Conservation (phyloP, 2,329 filamentous ascomycete genomes). For the Plectosphaerella sp. region DNA sequence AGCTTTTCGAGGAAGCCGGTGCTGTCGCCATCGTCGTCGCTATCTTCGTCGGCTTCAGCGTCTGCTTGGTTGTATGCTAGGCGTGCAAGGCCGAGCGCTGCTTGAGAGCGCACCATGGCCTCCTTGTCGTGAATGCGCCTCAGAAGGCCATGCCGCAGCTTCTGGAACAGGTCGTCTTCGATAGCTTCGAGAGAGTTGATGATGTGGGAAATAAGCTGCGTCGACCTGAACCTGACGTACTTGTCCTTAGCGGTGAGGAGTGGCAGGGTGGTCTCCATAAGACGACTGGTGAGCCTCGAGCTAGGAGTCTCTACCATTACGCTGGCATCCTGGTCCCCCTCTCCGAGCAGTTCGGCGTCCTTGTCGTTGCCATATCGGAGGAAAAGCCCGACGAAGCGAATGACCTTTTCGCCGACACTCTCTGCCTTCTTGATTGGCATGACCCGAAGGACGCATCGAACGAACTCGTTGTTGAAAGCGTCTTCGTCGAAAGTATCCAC, state of each 20-base stretch:
- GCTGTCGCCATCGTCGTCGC: slow-evolving; percentile 60
- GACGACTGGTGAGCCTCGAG: slow-evolving; percentile 68
- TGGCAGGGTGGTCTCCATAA: slow-evolving; percentile 70
- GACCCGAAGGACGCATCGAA: slow-evolving; percentile 74
- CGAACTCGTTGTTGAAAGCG: slow-evolving; percentile 83
- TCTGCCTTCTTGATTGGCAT: slow-evolving; percentile 92
- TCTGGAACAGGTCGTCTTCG: slow-evolving; percentile 85
- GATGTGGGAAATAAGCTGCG: slow-evolving; percentile 84
- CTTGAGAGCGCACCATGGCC: slow-evolving; percentile 84
- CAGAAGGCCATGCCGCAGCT: slow-evolving; percentile 72
- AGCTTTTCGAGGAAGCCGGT: slow-evolving; percentile 77
- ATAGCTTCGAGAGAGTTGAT: slow-evolving; percentile 90
- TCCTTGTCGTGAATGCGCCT: slow-evolving; percentile 93
- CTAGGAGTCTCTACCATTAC: slow-evolving; percentile 79
- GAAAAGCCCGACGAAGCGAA: slow-evolving; percentile 86
- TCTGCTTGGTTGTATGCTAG: slow-evolving; percentile 75
- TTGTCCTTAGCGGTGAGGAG: slow-evolving; percentile 88
- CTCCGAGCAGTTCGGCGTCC: slow-evolving; percentile 64
- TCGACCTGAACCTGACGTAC: slow-evolving; percentile 81
- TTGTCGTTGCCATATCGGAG: slow-evolving; percentile 67
- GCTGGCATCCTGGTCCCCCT: slow-evolving; percentile 64
- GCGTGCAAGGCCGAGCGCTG: slow-evolving; percentile 82
- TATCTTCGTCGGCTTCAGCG: slow-evolving; percentile 65
- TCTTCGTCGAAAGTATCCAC: slow-evolving; percentile 72
- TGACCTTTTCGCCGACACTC: slow-evolving; percentile 75